phyloP scores from a whole-genome alignment of 768 basidiomycete genomes.

The Galerina sulciceps region DNA sequence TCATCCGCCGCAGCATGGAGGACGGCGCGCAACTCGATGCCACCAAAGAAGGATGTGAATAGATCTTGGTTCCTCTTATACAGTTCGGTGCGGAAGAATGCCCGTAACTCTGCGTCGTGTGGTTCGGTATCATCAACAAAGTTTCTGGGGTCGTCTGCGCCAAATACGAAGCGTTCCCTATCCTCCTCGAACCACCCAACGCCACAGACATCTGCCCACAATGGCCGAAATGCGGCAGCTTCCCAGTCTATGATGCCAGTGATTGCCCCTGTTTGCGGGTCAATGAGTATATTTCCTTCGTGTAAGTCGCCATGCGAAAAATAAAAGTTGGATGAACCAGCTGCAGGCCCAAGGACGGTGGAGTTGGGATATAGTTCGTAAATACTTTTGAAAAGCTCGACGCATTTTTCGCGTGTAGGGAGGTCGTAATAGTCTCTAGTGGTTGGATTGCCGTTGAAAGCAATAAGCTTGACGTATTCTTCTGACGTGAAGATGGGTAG shows the following conservation, averaged over 20 bases:
- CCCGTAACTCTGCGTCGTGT: conserved; percentile 15
- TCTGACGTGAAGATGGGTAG: conserved; percentile 11
- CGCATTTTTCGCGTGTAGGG: conserved; percentile 9
- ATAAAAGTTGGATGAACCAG: conserved; percentile 10
- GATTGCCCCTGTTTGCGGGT: conserved; percentile 20
- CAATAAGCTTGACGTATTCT: conserved; percentile 15
- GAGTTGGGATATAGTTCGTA: conserved; percentile 13
- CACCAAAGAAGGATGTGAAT: conserved; percentile 19
- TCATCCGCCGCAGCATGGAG: conserved; percentile 19
- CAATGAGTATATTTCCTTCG: conserved; percentile 20
- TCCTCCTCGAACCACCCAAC: conserved; percentile 18
- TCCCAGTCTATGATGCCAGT: conserved; percentile 22
- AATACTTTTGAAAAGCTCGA: conserved; percentile 12
- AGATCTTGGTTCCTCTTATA: conserved; percentile 14
- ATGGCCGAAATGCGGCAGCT: conserved; percentile 14
- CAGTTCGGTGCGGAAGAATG: conserved; percentile 19
- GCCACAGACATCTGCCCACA: conserved; percentile 12
- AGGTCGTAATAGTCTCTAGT: conserved; percentile 12
- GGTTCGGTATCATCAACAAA: conserved; percentile 14
- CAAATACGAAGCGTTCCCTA: conserved; percentile 8
- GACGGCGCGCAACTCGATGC: conserved; percentile 18
- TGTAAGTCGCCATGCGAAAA: conserved; percentile 18
- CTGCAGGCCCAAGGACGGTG: conserved; percentile 8
- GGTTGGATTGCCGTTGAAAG: conserved; percentile 13
- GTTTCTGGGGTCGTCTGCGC: conserved; percentile 9